Evolutionary conservation across 2,329 filamentous ascomycete species (phyloP).

Genomic region (Amauroascus verrucosus): DNA sequence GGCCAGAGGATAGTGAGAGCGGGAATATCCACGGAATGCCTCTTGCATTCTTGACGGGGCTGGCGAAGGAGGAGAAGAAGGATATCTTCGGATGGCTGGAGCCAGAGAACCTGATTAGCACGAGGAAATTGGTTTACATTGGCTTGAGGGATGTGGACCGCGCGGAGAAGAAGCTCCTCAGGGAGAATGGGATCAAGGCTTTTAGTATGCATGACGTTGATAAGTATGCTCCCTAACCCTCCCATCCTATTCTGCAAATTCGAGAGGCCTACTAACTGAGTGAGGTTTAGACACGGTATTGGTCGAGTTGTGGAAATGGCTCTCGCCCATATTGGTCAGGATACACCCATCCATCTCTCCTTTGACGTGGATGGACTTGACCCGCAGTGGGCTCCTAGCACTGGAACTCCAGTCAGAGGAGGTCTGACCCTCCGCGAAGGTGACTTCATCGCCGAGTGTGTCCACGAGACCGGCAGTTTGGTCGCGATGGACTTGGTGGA

Average conservation of each 20-base stretch:
- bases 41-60: constrained; percentile 76
- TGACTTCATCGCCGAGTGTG: constrained; percentile 87
- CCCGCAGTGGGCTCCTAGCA: constrained; percentile 91
- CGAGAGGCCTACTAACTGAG: neutral
- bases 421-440: constrained; percentile 89
- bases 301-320: constrained; percentile 96
- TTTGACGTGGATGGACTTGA: constrained; percentile 97
- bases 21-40: constrained; percentile 99
- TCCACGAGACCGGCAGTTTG: constrained; percentile 68
- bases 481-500: constrained; percentile 74
- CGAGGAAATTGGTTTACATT: constrained; percentile 91
- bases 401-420: constrained; percentile 86
- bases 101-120: constrained; percentile 48
- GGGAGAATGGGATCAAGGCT: constrained; percentile 82
- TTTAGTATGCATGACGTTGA: constrained; percentile 99
- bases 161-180: constrained; percentile 86
- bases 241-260: neutral
- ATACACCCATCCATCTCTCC: constrained; percentile 92
- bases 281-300: constrained; percentile 74
- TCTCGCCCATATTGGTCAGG: constrained; percentile 84
- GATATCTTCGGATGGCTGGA: constrained; percentile 86
- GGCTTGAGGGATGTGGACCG: constrained; percentile 83
- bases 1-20: constrained; percentile 75
- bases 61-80: constrained; percentile 63
- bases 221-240: constrained; percentile 43